A percentile compares a stretch with the other conserved stretches of the same genome.
phyloP scores from a whole-genome alignment of 441 rosid species.

The Codiaeum variegatum region DNA sequence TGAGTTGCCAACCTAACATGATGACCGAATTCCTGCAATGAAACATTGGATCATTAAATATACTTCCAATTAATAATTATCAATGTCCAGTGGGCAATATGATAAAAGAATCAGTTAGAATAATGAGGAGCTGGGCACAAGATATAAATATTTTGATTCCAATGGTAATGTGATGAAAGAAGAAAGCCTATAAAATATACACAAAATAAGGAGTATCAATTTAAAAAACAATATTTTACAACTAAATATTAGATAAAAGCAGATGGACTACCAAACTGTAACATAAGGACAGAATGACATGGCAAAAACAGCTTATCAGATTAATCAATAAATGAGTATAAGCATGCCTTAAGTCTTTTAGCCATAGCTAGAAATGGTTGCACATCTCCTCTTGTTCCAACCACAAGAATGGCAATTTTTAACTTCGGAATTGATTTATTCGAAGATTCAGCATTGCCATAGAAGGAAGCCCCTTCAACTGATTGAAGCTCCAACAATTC shows the following conservation, averaged over 20 bases:
- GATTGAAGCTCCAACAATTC: constrained; percentile 71
- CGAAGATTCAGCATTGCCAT: constrained; percentile 27
- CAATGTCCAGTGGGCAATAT: not conserved
- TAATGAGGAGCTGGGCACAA: not conserved
- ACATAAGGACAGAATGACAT: not conserved
- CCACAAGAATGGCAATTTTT: constrained; percentile 80
- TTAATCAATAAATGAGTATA: constrained; percentile 14
- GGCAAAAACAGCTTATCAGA: constrained; percentile 9
- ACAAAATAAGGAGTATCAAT: not conserved
- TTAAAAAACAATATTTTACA: not conserved
- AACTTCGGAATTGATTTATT: constrained; percentile 69
- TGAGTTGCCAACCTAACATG: constrained; percentile 95
- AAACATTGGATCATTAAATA: constrained; percentile 18
- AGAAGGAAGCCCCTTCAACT: constrained; percentile 42
- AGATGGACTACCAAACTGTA: not conserved
- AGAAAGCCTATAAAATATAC: not conserved
- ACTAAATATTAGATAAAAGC: not conserved
- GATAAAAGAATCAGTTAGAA: not conserved
- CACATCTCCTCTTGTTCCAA: constrained; percentile 99
- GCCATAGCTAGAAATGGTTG: constrained; percentile 95
- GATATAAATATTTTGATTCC: not conserved
- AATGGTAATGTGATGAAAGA: not conserved
- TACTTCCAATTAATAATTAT: not conserved
- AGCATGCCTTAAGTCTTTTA: constrained; percentile 84
- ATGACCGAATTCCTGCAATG: constrained; percentile 89